These are phyloP conservation scores for Hypsizygus ulmarius DNA, from an alignment of 1,284 basidiomycete genomes.

Conservation along the genomic window DNA sequence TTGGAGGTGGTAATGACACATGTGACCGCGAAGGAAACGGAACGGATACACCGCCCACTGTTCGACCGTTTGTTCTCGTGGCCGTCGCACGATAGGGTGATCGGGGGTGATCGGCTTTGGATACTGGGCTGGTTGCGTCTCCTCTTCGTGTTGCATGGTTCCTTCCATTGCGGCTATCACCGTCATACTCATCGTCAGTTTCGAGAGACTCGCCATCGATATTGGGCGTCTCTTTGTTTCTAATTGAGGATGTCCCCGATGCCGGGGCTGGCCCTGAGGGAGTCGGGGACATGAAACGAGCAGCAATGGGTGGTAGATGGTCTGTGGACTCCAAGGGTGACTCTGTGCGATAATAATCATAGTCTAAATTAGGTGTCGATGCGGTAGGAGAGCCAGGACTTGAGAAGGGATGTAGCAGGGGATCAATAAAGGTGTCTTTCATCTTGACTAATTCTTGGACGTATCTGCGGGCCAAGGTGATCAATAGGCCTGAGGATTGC, in stretches of 20 bases:
- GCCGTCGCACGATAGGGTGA: slow-evolving; percentile 69
- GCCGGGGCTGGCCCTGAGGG: slow-evolving; percentile 50
- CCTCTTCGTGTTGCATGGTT: slow-evolving; percentile 40
- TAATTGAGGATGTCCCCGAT: slow-evolving; percentile 30
- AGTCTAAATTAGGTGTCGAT: slow-evolving; percentile 59
- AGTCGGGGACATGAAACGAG: slow-evolving; percentile 82
- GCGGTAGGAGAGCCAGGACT: slow-evolving; percentile 43
- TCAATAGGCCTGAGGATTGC: slow-evolving; percentile 11
- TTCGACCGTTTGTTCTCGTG: slow-evolving; percentile 37
- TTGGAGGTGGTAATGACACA: slow-evolving; percentile 72
- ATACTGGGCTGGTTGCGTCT: slow-evolving; percentile 33
- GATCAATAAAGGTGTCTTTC: slow-evolving; percentile 90
- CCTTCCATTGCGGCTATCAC: slow-evolving; percentile 51
- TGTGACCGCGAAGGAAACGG: slow-evolving; percentile 80
- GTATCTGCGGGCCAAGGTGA: slow-evolving; percentile 59
- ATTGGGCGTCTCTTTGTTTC: slow-evolving; percentile 52
- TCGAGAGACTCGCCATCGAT: slow-evolving; percentile 72
- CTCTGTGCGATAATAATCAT: slow-evolving; percentile 64
- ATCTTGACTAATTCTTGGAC: slow-evolving; percentile 87
- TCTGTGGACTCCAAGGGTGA: slow-evolving; percentile 69
- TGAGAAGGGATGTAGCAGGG: slow-evolving; percentile 82
- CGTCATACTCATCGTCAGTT: slow-evolving; percentile 69
- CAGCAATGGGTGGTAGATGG: slow-evolving; percentile 82
- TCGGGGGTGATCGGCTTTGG: slow-evolving; percentile 67
- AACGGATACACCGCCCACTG: slow-evolving; percentile 42